These are phyloP conservation scores for Kuraishia capsulata DNA, from an alignment of 805 yeast genomes.

Conservation along the genomic window DNA sequence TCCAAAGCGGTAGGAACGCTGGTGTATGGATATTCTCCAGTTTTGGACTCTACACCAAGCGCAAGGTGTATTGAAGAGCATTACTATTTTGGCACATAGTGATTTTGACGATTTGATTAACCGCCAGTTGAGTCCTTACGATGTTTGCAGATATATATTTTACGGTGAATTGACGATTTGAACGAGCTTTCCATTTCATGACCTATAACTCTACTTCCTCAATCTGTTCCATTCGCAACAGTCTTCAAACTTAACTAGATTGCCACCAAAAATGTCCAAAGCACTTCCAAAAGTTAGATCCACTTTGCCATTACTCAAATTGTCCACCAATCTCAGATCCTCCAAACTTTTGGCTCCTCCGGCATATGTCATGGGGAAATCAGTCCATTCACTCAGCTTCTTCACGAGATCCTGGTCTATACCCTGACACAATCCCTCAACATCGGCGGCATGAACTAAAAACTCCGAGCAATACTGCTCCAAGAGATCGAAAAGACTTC, in stretches of 20 bases:
- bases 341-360: conserved; percentile 82
- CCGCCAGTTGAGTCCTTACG: conserved; percentile 1
- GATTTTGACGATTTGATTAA: neutral
- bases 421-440: conserved; percentile 92
- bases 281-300: conserved; percentile 93
- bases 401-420: conserved; percentile 74
- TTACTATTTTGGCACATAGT: neutral
- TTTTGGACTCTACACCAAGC: conserved; percentile 1
- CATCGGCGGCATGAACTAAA: conserved; percentile 96
- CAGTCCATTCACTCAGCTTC: conserved; percentile 69
- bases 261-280: conserved; percentile 91
- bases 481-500: conserved; percentile 43
- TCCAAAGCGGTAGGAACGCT: conserved; percentile 11
- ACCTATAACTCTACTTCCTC: no score
- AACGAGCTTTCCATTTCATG: no score
- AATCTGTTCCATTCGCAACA: conserved; percentile 71
- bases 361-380: conserved; percentile 81
- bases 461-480: conserved; percentile 74
- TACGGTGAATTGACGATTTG: neutral
- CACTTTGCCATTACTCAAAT: conserved; percentile 70
- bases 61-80: neutral
- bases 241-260: conserved; percentile 64
- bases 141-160: neutral
- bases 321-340: conserved; percentile 61
- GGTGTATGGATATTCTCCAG: conserved; percentile 11